Base-by-base conservation (phyloP, 257 asterid species). In the Perilla frutescens region DNA sequence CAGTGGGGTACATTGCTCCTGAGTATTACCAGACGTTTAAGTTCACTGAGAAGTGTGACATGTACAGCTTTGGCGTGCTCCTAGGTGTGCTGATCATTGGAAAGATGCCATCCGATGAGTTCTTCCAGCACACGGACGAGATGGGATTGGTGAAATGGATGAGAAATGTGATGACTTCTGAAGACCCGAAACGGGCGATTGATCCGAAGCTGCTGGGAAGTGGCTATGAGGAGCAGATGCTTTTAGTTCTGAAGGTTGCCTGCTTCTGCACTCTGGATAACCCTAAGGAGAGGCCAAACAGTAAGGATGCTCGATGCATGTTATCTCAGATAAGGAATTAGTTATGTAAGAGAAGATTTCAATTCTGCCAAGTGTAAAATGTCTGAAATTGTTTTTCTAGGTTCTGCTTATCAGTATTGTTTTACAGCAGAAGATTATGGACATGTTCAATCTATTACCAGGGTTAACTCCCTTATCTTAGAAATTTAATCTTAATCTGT, bases 31-130 rank as follows among this genome's bases (percentile, higher is more conserved):
- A 92, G 70, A 92, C 97, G 10, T 76, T 86, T 20, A 95, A 90
- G 86, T 92, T 92, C 83, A 94, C 97, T 1, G 97, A 91, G 13
- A 94, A 91, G 82, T 94, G 97, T 3, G 98, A 94, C 15, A 82
- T 94, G 47, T 94, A 84, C 78, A 94, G 97, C 80, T 94, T 89
- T 3, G 97, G 97, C 0, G 91, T 94, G 44, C 50, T 94, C 31
- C 70, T 94, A 37, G 96, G 91, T 3, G 84, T 74, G 37, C 73
- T 94, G 47, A 87, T 88, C 58, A 84, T 82, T 51, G 98, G 97
- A 20, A 94, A 85, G 77, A 71, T 91, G 49, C 98, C 98, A 6
- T 88, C 97, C 0, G 96, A 94, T 57, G 87, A 83, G 3, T 91
- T 89, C 67, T 87, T 94, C 82, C 96, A 89, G 75, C 72, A 70